Evolutionary conservation across 345 rosid species (phyloP).

Genomic region (Dovyalis caffra): DNA sequence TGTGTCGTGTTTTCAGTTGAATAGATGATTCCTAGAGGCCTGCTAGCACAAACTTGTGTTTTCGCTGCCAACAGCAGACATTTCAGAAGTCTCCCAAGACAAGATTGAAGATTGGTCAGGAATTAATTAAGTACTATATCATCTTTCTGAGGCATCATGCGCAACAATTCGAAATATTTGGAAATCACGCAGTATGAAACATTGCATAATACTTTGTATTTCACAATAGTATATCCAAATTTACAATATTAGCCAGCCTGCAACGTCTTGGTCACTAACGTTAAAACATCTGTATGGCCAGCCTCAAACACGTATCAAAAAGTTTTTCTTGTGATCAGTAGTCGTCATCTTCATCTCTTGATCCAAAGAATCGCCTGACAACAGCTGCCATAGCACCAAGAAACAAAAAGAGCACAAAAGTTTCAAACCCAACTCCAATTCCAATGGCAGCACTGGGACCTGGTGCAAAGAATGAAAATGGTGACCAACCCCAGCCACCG

Average conservation of each 20-base stretch:
- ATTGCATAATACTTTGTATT: not conserved
- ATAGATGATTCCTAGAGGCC: not conserved
- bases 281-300: constrained; percentile 6
- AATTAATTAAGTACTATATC: not conserved
- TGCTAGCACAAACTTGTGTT: not conserved
- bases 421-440: constrained; percentile 79
- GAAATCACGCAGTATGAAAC: not conserved
- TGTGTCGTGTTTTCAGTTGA: not conserved
- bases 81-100: not conserved
- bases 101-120: not conserved
- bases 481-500: constrained; percentile 99
- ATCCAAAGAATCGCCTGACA: constrained; percentile 52
- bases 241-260: not conserved
- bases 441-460: constrained; percentile 86
- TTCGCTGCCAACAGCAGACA: not conserved
- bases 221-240: not conserved
- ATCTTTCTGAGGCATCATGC: not conserved
- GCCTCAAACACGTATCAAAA: not conserved
- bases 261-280: not conserved
- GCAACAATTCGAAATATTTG: not conserved
- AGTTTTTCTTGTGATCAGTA: constrained; percentile 24
- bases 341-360: constrained; percentile 65
- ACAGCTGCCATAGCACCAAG: constrained; percentile 83
- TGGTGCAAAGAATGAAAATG: constrained; percentile 83
- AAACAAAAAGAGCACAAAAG: constrained; percentile 57